Evolutionary conservation across 495 filamentous ascomycete genomes (phyloP).

Genomic region (Pyrenopolyporus hunteri): DNA sequence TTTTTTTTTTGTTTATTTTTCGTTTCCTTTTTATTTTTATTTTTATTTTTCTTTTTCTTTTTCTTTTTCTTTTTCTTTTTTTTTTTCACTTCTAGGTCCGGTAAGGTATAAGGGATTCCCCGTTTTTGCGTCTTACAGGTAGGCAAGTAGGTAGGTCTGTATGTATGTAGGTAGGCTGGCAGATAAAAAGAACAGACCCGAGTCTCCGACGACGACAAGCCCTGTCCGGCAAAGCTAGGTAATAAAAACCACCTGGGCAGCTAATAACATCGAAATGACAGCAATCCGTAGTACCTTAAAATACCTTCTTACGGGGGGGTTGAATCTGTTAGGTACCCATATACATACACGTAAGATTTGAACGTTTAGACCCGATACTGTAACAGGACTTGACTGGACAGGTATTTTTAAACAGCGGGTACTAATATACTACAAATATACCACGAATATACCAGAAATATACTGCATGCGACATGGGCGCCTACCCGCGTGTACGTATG

Average conservation of each 20-base stretch:
- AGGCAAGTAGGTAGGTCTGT: too few species aligned
- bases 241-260: neutral
- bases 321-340: neutral
- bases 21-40: too few species aligned
- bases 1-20: neutral
- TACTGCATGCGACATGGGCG: too few species aligned
- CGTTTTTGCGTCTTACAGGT: too few species aligned
- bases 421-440: conserved; percentile 6
- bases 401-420: conserved; percentile 28
- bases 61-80: too few species aligned
- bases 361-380: neutral
- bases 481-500: too few species aligned
- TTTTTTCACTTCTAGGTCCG: too few species aligned
- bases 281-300: conserved; percentile 18
- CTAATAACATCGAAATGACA: conserved; percentile 4
- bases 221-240: too few species aligned
- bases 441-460: too few species aligned
- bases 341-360: conserved; percentile 23
- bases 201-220: conserved; percentile 11
- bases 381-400: conserved; percentile 14
- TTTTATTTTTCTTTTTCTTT: too few species aligned
- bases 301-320: neutral
- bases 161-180: too few species aligned
- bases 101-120: too few species aligned
- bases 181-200: neutral